Evolutionary conservation across 2,329 filamentous ascomycete species (phyloP).

Genomic region (Paraconiothyrium sp.): DNA sequence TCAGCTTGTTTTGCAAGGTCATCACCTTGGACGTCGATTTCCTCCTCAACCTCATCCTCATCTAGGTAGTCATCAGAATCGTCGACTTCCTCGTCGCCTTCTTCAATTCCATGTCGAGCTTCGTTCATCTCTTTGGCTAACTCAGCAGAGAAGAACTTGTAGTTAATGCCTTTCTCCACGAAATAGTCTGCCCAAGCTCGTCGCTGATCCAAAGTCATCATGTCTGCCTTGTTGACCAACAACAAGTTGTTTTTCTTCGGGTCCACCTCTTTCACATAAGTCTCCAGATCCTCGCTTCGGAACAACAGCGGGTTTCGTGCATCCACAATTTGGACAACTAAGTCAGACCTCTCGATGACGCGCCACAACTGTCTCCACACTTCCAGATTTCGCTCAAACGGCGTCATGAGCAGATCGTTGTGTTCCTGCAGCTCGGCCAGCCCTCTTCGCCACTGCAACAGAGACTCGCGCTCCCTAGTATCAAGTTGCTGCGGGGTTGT

Average conservation of each 20-base stretch:
- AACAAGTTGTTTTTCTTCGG: conserved; percentile 87
- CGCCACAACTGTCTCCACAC: conserved; percentile 98
- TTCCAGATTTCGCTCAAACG: conserved; percentile 95
- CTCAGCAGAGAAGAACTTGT: conserved; percentile 95
- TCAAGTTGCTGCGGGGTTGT: conserved; percentile 89
- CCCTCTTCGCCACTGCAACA: conserved; percentile 88
- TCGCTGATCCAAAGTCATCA: conserved; percentile 91
- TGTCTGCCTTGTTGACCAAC: conserved; percentile 98
- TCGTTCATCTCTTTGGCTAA: conserved; percentile 91
- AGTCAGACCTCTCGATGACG: conserved; percentile 94
- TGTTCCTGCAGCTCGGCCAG: conserved; percentile 93
- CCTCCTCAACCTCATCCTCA: conserved; percentile 55
- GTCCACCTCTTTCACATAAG: conserved; percentile 93
- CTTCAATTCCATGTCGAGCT: conserved; percentile 64
- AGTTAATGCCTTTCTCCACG: conserved; percentile 80
- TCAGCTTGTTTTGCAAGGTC: conserved; percentile 54
- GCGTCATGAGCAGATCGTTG: conserved; percentile 94
- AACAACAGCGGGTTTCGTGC: conserved; percentile 94
- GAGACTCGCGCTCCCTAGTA: conserved; percentile 76
- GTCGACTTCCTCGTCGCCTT: conserved; percentile 50
- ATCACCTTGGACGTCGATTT: conserved; percentile 61
- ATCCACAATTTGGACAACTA: conserved; percentile 98
- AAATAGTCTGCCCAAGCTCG: conserved; percentile 88
- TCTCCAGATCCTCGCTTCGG: conserved; percentile 90
- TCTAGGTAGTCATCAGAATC: conserved; percentile 46